phyloP scores from a whole-genome alignment of 192 early-diverging fungal species.

The Jimgerdemannia flammicorona region DNA sequence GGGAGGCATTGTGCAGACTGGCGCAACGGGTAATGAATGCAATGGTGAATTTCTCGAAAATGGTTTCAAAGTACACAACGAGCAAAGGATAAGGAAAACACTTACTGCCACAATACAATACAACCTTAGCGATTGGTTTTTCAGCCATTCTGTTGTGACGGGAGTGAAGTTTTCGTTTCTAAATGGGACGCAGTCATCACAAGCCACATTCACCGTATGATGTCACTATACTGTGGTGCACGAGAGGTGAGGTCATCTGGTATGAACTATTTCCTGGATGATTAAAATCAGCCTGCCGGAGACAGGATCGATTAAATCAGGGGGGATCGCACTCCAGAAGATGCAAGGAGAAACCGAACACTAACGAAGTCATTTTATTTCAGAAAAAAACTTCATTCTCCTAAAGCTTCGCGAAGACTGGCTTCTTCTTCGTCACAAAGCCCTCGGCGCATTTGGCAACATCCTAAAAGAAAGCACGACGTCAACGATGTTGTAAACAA shows the following conservation, averaged over 20 bases:
- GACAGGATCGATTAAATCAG: too few species aligned
- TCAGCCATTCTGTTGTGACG: neutral
- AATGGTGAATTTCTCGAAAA: neutral
- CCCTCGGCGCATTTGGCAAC: constrained; percentile 38
- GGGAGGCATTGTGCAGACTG: constrained; percentile 43
- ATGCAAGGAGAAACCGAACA: too few species aligned
- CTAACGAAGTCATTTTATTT: too few species aligned
- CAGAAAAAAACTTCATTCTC: too few species aligned
- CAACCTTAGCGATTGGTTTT: constrained; percentile 1
- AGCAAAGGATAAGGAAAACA: neutral
- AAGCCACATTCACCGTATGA: too few species aligned
- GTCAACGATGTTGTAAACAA: neutral
- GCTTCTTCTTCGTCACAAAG: constrained; percentile 40
- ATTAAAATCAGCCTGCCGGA: too few species aligned
- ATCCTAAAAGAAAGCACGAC: constrained; percentile 31
- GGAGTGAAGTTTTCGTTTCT: too few species aligned
- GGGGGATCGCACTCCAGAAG: too few species aligned
- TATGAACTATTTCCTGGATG: too few species aligned
- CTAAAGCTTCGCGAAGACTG: constrained; percentile 44
- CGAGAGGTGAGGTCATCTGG: too few species aligned
- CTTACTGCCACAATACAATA: constrained; percentile 44
- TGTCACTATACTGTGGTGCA: too few species aligned
- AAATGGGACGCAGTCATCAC: too few species aligned
- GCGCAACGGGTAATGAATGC: neutral
- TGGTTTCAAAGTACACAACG: neutral